Evolutionary conservation across 805 yeast species (phyloP).

Genomic region (Tetrapisispora arboricola): DNA sequence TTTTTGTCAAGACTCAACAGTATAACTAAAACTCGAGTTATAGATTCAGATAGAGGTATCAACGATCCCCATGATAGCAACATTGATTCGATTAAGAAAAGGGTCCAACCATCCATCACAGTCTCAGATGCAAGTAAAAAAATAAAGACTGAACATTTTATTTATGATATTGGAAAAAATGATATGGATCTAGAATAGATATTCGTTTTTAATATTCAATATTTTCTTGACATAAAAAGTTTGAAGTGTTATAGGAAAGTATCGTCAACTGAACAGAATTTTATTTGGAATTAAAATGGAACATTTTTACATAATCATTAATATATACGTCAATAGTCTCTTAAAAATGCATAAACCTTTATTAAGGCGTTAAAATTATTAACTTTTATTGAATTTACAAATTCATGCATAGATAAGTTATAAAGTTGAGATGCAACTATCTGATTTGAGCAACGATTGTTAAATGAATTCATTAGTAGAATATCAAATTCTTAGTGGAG

Average conservation of each 20-base stretch:
- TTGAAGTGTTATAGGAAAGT: no score
- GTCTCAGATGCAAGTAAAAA: not conserved
- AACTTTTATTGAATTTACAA: no score
- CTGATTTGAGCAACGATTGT: no score
- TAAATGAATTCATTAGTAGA: no score
- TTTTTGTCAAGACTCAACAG: not conserved
- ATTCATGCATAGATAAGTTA: no score
- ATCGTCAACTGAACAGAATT: not conserved
- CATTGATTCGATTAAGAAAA: not conserved
- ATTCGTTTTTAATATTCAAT: not conserved
- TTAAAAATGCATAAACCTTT: no score
- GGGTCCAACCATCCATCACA: not conserved
- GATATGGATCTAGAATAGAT: constrained; percentile 5
- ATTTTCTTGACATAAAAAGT: not conserved
- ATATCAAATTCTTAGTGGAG: no score
- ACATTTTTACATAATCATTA: no score
- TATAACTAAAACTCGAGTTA: not conserved
- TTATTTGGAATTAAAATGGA: no score
- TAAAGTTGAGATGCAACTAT: no score
- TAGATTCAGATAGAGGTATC: not conserved
- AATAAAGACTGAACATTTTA: not conserved
- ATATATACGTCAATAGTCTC: no score
- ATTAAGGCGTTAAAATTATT: no score
- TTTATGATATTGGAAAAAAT: not conserved
- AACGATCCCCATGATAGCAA: not conserved